phyloP scores from a whole-genome alignment of 2,329 filamentous ascomycete genomes.

The Orbilia ellipsospora region DNA sequence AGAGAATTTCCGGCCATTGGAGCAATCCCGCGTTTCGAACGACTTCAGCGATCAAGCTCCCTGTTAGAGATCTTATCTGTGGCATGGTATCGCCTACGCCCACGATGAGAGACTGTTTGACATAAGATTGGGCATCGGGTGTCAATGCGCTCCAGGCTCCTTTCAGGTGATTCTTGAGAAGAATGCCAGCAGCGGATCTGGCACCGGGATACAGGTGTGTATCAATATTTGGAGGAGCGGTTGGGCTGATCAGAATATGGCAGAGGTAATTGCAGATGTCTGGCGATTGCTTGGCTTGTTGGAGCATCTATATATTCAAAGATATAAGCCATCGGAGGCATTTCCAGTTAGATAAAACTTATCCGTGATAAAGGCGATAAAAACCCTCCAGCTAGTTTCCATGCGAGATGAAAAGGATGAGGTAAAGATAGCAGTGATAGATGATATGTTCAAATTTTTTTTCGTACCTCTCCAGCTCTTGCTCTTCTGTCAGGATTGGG shows the following conservation, averaged over 20 bases:
- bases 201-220: constrained; percentile 72
- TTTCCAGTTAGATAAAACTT: constrained; percentile 54
- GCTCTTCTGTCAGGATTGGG: constrained; percentile 49
- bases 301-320: constrained; percentile 77
- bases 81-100: constrained; percentile 82
- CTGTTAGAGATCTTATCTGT: constrained; percentile 88
- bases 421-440: constrained; percentile 26
- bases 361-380: constrained; percentile 33
- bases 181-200: constrained; percentile 87
- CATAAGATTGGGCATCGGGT: constrained; percentile 76
- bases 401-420: constrained; percentile 37
- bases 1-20: constrained; percentile 89
- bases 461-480: constrained; percentile 56
- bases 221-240: constrained; percentile 68
- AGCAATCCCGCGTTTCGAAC: constrained; percentile 85
- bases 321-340: constrained; percentile 51
- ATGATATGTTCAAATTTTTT: constrained; percentile 29
- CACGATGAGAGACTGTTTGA: constrained; percentile 81
- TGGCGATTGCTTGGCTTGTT: constrained; percentile 84
- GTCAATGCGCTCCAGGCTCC: constrained; percentile 79
- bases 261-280: constrained; percentile 98
- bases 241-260: constrained; percentile 80
- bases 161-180: constrained; percentile 94
- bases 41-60: constrained; percentile 93
- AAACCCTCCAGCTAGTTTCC: constrained; percentile 42